Base-by-base conservation (phyloP, 352 stramenopile genomes). In the Elongisporangium anandrum region DNA sequence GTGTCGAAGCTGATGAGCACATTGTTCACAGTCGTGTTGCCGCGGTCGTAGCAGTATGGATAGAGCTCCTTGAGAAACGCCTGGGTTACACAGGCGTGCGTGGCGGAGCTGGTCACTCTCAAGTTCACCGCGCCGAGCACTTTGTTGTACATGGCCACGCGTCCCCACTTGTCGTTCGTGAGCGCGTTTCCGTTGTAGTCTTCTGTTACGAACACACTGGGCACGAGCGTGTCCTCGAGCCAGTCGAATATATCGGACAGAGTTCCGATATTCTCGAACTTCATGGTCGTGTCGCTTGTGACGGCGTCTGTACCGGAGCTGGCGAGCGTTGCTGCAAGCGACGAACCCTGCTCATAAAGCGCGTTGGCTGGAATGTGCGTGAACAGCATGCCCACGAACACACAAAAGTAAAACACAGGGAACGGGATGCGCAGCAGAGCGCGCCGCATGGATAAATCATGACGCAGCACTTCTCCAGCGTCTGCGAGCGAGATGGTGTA, bases 301-400 rank as follows among this genome's bases (percentile, higher is more conserved):
- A 83, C 61, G 0, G 69, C 78, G 60, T 88, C 77, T 5, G 61
- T 71, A 2, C 79, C 77, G 0, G 79, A 75, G 26, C 55, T 78
- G 21, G 48, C 76, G 38, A 76, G 63, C 21, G 65, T 66, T 19
- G 61, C 71, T 0, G 61, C 73, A 3, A 85, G 57, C 0, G 73
- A 70, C 26, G 60, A 63, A 2, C 63, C 65, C 12, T 81, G 70
- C 34, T 70, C 56, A 55, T 70, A 83, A 49, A 85, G 63, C 19
- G 24, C 56, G 20, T 59, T 57, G 7, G 75, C 62, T 16, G 73
- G 73, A 24, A 83, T 62, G 54, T 83, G 73, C 20, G 66, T 20
- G 52, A 75, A 81, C 17, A 83, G 60, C 79, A 85, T 82, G 19
- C 54, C 61, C 1, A 85, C 66, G 54, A 81, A 82, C 20, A 66